Conservation (phyloP, 2,329 filamentous ascomycete species). For the Beauveria varroae region DNA sequence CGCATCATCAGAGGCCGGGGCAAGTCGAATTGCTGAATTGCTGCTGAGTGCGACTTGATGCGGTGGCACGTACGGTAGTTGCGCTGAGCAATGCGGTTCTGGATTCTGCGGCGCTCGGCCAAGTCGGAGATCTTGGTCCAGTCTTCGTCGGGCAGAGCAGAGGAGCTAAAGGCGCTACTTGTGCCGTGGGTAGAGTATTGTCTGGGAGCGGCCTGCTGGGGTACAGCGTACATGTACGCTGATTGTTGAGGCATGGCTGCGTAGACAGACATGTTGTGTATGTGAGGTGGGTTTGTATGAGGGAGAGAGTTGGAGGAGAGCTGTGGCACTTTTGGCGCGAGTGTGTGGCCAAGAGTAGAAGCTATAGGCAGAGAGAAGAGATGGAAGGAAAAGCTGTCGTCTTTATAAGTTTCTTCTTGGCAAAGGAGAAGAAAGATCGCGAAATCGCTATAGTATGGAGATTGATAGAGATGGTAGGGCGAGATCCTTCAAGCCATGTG, state of each 20-base stretch:
- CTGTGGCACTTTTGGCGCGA: background rate
- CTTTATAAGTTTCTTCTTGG: conserved; percentile 6
- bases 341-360: conserved; percentile 1
- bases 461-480: conserved; percentile 12
- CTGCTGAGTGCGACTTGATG: background rate
- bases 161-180: conserved; percentile 90
- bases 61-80: conserved; percentile 71
- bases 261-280: conserved; percentile 12
- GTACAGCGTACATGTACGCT: conserved; percentile 34
- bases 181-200: conserved; percentile 68
- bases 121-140: conserved; percentile 99
- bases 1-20: background rate
- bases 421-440: background rate
- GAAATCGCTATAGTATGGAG: conserved; percentile 7
- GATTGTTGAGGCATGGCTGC: conserved; percentile 11
- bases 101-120: conserved; percentile 85
- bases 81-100: conserved; percentile 95
- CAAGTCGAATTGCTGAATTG: background rate
- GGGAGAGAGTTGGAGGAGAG: background rate
- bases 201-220: conserved; percentile 44
- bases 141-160: conserved; percentile 92
- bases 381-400: background rate
- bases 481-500: conserved; percentile 11
- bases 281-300: background rate
- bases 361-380: background rate